These are phyloP conservation scores for Paradendryphiella salina DNA, from an alignment of 2,329 filamentous ascomycete species.

Conservation along the genomic window DNA sequence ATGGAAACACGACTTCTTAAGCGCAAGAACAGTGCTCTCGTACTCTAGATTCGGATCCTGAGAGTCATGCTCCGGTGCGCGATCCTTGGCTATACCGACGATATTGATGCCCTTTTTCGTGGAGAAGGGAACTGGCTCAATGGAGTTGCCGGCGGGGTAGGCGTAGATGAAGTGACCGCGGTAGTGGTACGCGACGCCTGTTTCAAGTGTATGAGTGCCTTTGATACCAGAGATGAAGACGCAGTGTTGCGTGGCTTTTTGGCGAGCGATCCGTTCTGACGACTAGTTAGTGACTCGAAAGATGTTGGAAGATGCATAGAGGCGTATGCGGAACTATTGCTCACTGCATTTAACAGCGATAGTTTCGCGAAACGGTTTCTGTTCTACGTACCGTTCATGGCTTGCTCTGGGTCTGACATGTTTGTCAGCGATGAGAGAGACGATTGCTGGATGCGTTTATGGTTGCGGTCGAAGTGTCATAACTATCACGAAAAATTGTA, in stretches of 20 bases:
- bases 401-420: not conserved
- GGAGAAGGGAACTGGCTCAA: constrained; percentile 27
- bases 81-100: constrained; percentile 7
- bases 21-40: constrained; percentile 20
- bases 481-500: too few relatives aligned
- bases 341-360: not conserved
- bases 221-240: constrained; percentile 34
- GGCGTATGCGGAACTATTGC: not conserved
- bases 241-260: constrained; percentile 14
- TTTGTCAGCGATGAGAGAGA: not conserved
- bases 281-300: not conserved
- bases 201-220: constrained; percentile 26
- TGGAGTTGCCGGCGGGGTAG: constrained; percentile 15
- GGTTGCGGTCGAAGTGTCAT: too few relatives aligned
- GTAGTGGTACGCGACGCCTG: constrained; percentile 36
- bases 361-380: too few relatives aligned
- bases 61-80: constrained; percentile 17
- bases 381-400: not conserved
- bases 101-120: constrained; percentile 27
- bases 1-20: constrained; percentile 11
- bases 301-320: not conserved
- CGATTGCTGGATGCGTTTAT: too few relatives aligned
- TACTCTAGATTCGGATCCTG: not conserved
- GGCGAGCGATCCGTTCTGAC: not conserved
- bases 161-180: constrained; percentile 39